phyloP scores from a whole-genome alignment of 306 rosid species.

The Morella rubra region DNA sequence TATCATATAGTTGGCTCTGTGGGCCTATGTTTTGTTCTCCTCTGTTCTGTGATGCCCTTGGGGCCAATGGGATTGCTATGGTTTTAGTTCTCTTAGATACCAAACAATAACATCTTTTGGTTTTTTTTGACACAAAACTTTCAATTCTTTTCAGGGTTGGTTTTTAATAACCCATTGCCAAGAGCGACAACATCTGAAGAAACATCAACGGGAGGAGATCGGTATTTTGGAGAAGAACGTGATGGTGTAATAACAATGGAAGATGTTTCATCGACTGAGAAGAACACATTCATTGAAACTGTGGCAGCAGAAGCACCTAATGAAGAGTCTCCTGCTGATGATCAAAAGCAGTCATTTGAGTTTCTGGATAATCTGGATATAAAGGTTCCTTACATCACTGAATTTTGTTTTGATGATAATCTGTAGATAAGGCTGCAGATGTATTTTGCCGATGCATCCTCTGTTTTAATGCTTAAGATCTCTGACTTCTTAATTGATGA shows the following conservation, averaged over 20 bases:
- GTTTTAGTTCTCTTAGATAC: no score
- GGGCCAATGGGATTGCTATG: no score
- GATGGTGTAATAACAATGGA: conserved; percentile 23
- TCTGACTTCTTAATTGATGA: no score
- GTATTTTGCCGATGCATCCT: background rate
- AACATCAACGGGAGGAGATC: conserved; percentile 23
- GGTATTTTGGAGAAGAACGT: conserved; percentile 21
- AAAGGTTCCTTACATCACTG: conserved; percentile 9
- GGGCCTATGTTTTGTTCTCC: no score
- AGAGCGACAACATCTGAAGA: conserved; percentile 37
- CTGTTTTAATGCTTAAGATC: background rate
- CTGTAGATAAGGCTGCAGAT: background rate
- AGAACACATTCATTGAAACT: conserved; percentile 10
- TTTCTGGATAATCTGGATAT: conserved; percentile 34
- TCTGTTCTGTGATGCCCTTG: no score
- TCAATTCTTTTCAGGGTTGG: conserved; percentile 26
- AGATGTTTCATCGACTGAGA: conserved; percentile 27
- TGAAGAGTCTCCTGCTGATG: conserved; percentile 38
- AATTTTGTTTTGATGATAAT: background rate
- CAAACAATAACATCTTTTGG: no score
- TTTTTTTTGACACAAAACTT: background rate
- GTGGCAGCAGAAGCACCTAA: conserved; percentile 32
- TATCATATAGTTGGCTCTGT: no score
- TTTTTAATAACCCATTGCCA: conserved; percentile 3
- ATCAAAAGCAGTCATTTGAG: conserved; percentile 30